Evolutionary conservation across 495 filamentous ascomycete genomes (phyloP).

Genomic region (Daldinia loculata): DNA sequence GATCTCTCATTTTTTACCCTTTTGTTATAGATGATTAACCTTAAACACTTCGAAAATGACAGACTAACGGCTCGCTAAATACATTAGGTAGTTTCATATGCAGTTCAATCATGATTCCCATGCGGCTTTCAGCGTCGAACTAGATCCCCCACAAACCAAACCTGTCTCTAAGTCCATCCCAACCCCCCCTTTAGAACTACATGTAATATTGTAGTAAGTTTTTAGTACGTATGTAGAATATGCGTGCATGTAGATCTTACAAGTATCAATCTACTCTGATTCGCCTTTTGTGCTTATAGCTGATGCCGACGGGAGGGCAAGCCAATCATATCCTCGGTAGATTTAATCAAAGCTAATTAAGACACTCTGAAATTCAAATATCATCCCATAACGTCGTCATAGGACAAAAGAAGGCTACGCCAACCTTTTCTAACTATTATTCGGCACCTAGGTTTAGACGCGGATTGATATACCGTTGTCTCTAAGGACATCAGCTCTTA

Average conservation of each 20-base stretch:
- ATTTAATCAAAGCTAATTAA: slow-evolving; percentile 37
- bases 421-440: slow-evolving; percentile 26
- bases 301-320: slow-evolving; percentile 33
- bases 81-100: background rate
- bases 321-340: slow-evolving; percentile 25
- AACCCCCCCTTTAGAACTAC: slow-evolving; percentile 19
- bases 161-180: background rate
- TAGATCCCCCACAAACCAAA: background rate
- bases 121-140: background rate
- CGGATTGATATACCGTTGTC: slow-evolving; percentile 24
- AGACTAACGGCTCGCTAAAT: background rate
- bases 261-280: slow-evolving; percentile 15
- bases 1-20: slow-evolving; percentile 28
- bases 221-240: slow-evolving; percentile 16
- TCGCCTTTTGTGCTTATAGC: slow-evolving; percentile 27
- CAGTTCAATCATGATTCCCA: background rate
- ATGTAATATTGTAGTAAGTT: slow-evolving; percentile 29
- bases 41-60: background rate
- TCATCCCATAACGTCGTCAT: slow-evolving; percentile 44
- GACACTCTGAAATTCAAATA: slow-evolving; percentile 26
- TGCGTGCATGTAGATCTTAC: slow-evolving; percentile 31
- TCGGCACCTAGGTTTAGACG: slow-evolving; percentile 33
- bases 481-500: slow-evolving; percentile 15
- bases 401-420: slow-evolving; percentile 31
- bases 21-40: slow-evolving; percentile 35